Percentiles rank a stretch among this genome's conserved stretches.
Conservation (phyloP, 352 stramenopile genomes). For the Phytopythium boreale region DNA sequence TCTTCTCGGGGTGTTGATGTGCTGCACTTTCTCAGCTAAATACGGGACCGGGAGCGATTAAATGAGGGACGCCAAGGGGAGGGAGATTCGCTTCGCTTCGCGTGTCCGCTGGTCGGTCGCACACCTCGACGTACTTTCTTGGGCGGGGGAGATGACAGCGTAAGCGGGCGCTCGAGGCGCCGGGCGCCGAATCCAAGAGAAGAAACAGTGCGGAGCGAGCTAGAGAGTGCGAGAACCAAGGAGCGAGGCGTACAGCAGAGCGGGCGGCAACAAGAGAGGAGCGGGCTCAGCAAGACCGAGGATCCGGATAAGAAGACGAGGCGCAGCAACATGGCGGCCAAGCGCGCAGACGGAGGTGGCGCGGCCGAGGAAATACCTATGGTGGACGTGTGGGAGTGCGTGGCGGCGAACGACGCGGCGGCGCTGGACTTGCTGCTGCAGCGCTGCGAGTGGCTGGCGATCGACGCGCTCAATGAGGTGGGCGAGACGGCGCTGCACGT, state of each 20-base stretch:
- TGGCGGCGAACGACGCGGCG: constrained; percentile 9
- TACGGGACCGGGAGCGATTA: background rate
- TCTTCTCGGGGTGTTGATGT: background rate
- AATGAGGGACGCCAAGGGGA: background rate
- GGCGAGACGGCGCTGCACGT: constrained; percentile 78
- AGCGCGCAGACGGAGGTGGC: background rate
- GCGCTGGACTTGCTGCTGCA: constrained; percentile 19
- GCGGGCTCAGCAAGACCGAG: background rate
- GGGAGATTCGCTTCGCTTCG: background rate
- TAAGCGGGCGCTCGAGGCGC: constrained; percentile 1
- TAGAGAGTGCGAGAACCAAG: background rate
- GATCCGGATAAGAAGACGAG: background rate
- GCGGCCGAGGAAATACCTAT: background rate
- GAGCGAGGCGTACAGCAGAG: background rate
- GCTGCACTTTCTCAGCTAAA: background rate
- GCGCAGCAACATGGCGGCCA: background rate
- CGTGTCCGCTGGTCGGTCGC: background rate
- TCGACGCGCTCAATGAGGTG: constrained; percentile 63
- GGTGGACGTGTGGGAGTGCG: constrained; percentile 25
- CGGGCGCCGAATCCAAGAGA: background rate
- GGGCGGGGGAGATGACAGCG: constrained; percentile 5
- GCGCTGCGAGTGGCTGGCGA: constrained; percentile 24
- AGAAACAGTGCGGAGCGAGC: background rate
- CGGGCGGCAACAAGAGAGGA: background rate
- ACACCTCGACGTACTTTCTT: constrained; percentile 6